These are phyloP conservation scores for Avena eriantha DNA, from an alignment of 176 grass and related monocot species.

Conservation along the genomic window DNA sequence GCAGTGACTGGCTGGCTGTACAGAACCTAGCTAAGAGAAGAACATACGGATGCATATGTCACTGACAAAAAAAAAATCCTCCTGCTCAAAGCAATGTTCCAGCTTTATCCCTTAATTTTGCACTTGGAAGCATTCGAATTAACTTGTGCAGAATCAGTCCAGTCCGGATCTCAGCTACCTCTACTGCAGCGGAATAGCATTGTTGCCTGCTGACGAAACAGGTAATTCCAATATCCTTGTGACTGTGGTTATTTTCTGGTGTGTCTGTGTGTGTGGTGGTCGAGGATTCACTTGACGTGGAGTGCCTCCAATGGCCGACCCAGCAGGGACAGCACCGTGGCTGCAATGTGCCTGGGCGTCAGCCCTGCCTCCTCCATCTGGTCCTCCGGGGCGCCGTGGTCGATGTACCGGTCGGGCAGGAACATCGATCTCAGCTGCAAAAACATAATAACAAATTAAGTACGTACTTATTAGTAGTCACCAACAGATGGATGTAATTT, in stretches of 20 bases:
- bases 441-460: not conserved
- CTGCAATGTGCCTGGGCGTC: constrained; percentile 73
- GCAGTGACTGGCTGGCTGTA: constrained; percentile 14
- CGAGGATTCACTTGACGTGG: constrained; percentile 49
- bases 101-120: not conserved
- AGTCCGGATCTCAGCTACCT: not conserved
- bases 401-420: constrained; percentile 87
- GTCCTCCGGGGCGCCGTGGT: constrained; percentile 78
- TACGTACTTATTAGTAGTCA: not conserved
- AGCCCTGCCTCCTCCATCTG: constrained; percentile 91
- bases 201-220: not conserved
- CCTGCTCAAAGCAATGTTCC: constrained; percentile 3
- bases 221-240: constrained; percentile 13
- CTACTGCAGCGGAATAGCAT: not conserved
- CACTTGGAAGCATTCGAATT: not conserved
- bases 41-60: constrained; percentile 9
- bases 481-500: not conserved
- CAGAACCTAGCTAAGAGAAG: not conserved
- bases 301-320: constrained; percentile 79
- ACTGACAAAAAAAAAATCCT: constrained; percentile 14
- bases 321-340: constrained; percentile 77
- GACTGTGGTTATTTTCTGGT: not conserved
- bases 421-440: constrained; percentile 95
- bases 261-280: not conserved
- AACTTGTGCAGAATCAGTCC: not conserved